Evolutionary conservation across 768 basidiomycete species (phyloP), one percentile per base, ranked within the genome.

Genomic region (Mycena galericulata): DNA sequence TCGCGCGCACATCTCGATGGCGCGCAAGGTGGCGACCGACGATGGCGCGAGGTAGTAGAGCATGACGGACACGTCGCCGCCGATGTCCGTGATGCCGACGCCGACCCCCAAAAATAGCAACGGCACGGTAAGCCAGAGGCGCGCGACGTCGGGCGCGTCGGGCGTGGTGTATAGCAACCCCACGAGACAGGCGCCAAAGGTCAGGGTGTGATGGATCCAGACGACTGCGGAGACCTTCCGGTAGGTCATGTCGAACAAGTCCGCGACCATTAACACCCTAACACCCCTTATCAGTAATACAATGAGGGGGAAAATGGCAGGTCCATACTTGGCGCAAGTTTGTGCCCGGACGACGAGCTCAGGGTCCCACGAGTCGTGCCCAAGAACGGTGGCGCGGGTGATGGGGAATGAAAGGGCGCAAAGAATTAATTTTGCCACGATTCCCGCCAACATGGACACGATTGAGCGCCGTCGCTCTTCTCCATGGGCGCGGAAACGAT

Each of bases 241-340:
- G 34, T 67, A 67, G 40, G 58, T 61, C 58, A 67, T 46, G 51
- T 67, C 65, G 41, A 67, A 67, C 3, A 61, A 51, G 22, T 62
- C 41, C 2, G 61, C 32, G 22, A 54, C 32, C 22, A 54, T 54
- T 20, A 66, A 26, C 1, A 54, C 29, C 3, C 49, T 58, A n/a
- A n/a, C n/a, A n/a, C n/a, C n/a, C n/a, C n/a, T n/a, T n/a, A n/a
- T n/a, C n/a, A n/a, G n/a, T n/a, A n/a, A n/a, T n/a, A n/a, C n/a
- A n/a, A n/a, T n/a, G n/a, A n/a, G n/a, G n/a, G n/a, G n/a, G n/a
- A n/a, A n/a, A n/a, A n/a, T n/a, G n/a, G n/a, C n/a, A n/a, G n/a
- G n/a, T n/a, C n/a, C n/a, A n/a, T n/a, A n/a, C n/a, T n/a, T n/a
- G n/a, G n/a, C n/a, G n/a, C n/a, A n/a, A n/a, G n/a, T n/a, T n/a